These are phyloP conservation scores for Fraxinus greggii DNA, from an alignment of 305 asterid species.

Conservation along the genomic window DNA sequence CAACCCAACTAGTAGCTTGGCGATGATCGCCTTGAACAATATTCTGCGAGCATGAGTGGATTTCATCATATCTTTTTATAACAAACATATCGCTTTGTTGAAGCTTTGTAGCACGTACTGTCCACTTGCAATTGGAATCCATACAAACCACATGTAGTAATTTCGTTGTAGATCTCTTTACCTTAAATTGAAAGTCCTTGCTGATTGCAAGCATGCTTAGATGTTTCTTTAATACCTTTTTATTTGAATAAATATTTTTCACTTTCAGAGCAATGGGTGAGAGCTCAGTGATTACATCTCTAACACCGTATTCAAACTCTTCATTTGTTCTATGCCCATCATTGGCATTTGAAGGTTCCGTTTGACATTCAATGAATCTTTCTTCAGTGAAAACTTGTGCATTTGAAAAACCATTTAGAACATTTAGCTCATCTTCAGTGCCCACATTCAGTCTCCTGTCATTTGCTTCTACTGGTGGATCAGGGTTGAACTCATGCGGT, in stretches of 20 bases:
- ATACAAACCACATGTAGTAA: constrained; percentile 3
- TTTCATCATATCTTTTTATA: constrained; percentile 9
- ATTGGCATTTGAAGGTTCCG: neutral
- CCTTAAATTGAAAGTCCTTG: constrained; percentile 11
- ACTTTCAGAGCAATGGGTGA: neutral
- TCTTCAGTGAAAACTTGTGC: neutral
- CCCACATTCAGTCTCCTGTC: neutral
- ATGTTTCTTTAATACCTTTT: constrained; percentile 6
- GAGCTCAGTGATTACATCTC: constrained; percentile 8
- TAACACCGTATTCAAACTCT: constrained; percentile 1
- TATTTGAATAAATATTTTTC: constrained; percentile 8
- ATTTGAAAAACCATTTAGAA: neutral
- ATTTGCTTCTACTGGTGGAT: neutral
- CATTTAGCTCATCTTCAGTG: constrained; percentile 1
- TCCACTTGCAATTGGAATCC: constrained; percentile 7
- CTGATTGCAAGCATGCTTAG: constrained; percentile 13
- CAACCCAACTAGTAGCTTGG: constrained; percentile 10
- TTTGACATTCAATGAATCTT: neutral
- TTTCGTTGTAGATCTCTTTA: constrained; percentile 9
- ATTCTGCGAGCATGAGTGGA: constrained; percentile 7
- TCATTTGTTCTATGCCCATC: constrained; percentile 2
- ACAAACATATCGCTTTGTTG: constrained; percentile 9
- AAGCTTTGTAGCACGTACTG: constrained; percentile 7
- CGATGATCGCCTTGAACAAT: constrained; percentile 9
- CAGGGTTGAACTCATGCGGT: neutral